A percentile compares a stretch with the other conserved stretches of the same genome.
These are phyloP conservation scores for Saturnispora galanensis DNA, from an alignment of 805 yeast species.

Conservation along the genomic window DNA sequence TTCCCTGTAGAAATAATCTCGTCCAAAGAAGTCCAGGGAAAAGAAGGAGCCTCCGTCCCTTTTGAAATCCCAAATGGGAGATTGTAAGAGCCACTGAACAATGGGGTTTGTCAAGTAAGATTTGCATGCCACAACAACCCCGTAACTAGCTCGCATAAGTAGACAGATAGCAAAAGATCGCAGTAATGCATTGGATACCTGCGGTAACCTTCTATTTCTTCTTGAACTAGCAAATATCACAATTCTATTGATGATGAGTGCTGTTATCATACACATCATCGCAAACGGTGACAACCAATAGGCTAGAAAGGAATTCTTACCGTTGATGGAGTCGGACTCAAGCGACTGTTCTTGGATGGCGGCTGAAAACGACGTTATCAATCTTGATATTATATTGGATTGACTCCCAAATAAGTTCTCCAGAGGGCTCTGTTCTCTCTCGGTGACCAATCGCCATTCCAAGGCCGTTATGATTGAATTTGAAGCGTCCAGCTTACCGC, in stretches of 20 bases:
- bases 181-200: constrained; percentile 24
- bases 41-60: constrained; percentile 15
- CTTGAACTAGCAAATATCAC: constrained; percentile 47
- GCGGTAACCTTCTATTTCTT: constrained; percentile 29
- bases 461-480: neutral
- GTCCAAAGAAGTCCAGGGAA: constrained; percentile 11
- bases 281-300: constrained; percentile 44
- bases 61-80: constrained; percentile 16
- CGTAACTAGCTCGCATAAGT: constrained; percentile 27
- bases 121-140: constrained; percentile 23
- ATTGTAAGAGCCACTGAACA: constrained; percentile 7
- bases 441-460: constrained; percentile 1
- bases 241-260: constrained; percentile 47
- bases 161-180: constrained; percentile 30
- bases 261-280: constrained; percentile 45
- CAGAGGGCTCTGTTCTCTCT: neutral
- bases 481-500: neutral
- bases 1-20: constrained; percentile 9
- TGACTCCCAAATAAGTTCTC: constrained; percentile 1
- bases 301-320: constrained; percentile 34
- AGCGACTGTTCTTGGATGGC: constrained; percentile 29
- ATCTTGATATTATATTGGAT: constrained; percentile 18
- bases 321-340: constrained; percentile 13
- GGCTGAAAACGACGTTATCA: constrained; percentile 22
- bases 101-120: constrained; percentile 7